phyloP scores from a whole-genome alignment of 257 asterid species.

The Lithospermum erythrorhizon region DNA sequence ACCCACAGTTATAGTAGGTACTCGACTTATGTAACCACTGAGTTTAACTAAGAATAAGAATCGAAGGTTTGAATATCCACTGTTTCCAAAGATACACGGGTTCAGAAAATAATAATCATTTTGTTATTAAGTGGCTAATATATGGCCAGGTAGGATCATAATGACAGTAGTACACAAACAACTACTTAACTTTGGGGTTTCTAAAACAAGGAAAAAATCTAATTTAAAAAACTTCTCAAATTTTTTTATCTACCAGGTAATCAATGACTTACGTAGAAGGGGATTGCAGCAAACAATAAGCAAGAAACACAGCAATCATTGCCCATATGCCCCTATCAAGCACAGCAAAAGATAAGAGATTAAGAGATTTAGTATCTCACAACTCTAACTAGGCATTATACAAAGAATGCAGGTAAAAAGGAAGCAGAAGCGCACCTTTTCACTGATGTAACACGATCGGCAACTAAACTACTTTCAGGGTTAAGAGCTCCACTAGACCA shows the following conservation, averaged over 20 bases:
- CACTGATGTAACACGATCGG: slow-evolving; percentile 56
- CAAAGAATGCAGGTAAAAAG: background rate
- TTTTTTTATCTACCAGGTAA: background rate
- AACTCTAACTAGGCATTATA: slow-evolving; percentile 1
- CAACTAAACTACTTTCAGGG: slow-evolving; percentile 51
- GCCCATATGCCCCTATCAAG: slow-evolving; percentile 88
- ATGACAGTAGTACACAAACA: background rate
- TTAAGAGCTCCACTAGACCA: slow-evolving; percentile 98
- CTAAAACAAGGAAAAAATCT: too few relatives aligned
- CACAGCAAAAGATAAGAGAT: slow-evolving; percentile 14
- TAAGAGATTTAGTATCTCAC: slow-evolving; percentile 3
- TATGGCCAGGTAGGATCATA: background rate
- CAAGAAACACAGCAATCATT: slow-evolving; percentile 86
- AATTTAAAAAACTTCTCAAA: too few relatives aligned
- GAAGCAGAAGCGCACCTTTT: slow-evolving; percentile 41
- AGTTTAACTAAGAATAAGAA: too few relatives aligned
- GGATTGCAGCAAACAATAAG: slow-evolving; percentile 93
- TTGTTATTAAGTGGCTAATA: background rate
- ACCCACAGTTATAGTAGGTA: slow-evolving; percentile 21
- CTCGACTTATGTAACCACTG: background rate
- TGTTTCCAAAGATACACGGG: background rate
- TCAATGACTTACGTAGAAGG: slow-evolving; percentile 79
- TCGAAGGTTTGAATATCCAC: background rate
- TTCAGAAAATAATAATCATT: background rate
- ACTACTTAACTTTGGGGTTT: too few relatives aligned